phyloP scores from a whole-genome alignment of 306 rosid genomes.

The Cucumis cinereus region DNA sequence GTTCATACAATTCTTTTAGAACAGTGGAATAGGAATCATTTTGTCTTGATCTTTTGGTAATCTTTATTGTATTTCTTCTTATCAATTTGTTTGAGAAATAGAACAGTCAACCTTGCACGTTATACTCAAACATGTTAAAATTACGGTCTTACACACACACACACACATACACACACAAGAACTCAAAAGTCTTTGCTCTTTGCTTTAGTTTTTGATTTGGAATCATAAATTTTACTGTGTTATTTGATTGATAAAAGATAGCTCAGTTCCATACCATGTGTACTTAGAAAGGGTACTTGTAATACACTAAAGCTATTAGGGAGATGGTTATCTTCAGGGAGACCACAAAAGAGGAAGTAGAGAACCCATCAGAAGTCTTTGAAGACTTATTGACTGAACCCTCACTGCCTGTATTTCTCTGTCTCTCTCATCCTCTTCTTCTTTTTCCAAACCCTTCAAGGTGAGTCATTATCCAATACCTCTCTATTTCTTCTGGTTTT shows the following conservation, averaged over 20 bases:
- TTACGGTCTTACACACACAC: neutral
- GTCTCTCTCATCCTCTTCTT: slow-evolving; percentile 6
- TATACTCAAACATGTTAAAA: neutral
- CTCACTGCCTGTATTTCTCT: neutral
- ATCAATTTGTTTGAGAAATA: neutral
- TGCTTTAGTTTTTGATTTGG: neutral
- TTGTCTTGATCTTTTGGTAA: neutral
- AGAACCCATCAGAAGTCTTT: neutral
- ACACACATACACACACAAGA: neutral
- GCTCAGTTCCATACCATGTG: slow-evolving; percentile 1
- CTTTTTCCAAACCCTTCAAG: slow-evolving; percentile 6
- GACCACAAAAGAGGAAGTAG: neutral
- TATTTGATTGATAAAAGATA: neutral
- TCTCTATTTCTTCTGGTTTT: slow-evolving; percentile 19
- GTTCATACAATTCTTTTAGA: neutral
- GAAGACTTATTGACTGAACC: neutral
- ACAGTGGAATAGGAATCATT: neutral
- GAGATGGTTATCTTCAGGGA: slow-evolving; percentile 1
- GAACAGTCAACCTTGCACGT: neutral
- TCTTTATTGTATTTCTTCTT: neutral
- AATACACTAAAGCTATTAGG: slow-evolving; percentile 5
- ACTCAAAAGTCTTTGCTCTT: neutral
- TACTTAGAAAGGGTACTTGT: slow-evolving; percentile 1
- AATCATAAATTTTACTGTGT: neutral
- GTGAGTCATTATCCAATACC: slow-evolving; percentile 23